A percentile compares a stretch with the other conserved stretches of the same genome.
These are phyloP conservation scores for Clarireedia homoeocarpa DNA, from an alignment of 2,329 filamentous ascomycete genomes.

Conservation along the genomic window DNA sequence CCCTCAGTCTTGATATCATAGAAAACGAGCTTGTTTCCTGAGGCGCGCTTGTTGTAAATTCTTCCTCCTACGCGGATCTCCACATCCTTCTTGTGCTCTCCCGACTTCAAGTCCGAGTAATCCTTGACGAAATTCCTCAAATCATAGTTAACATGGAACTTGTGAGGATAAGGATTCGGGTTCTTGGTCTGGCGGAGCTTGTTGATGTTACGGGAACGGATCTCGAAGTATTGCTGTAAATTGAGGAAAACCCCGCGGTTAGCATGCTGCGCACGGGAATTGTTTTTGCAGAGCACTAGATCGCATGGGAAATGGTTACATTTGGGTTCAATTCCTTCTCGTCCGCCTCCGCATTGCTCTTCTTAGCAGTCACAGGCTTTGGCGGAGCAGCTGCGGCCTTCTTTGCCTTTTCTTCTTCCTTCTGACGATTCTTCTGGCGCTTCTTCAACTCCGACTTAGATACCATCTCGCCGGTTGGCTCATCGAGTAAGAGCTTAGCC, in stretches of 20 bases:
- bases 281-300: neutral
- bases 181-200: constrained; percentile 65
- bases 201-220: constrained; percentile 76
- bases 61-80: constrained; percentile 72
- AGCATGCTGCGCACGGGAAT: neutral
- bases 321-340: constrained; percentile 72
- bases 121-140: constrained; percentile 72
- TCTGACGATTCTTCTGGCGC: constrained; percentile 83
- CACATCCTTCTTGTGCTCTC: constrained; percentile 71
- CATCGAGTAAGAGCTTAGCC: constrained; percentile 64
- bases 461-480: constrained; percentile 81
- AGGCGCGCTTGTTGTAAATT: constrained; percentile 80
- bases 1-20: constrained; percentile 78
- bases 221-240: constrained; percentile 83
- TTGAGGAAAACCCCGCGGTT: constrained; percentile 12
- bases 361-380: constrained; percentile 51
- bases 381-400: constrained; percentile 65
- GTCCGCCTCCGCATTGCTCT: constrained; percentile 41
- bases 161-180: constrained; percentile 87
- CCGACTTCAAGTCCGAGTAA: constrained; percentile 76
- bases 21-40: constrained; percentile 81
- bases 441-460: constrained; percentile 92
- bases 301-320: constrained; percentile 36
- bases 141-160: constrained; percentile 81
- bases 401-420: constrained; percentile 81